phyloP scores from a whole-genome alignment of 768 basidiomycete genomes.

The Pulveroboletus sp. region DNA sequence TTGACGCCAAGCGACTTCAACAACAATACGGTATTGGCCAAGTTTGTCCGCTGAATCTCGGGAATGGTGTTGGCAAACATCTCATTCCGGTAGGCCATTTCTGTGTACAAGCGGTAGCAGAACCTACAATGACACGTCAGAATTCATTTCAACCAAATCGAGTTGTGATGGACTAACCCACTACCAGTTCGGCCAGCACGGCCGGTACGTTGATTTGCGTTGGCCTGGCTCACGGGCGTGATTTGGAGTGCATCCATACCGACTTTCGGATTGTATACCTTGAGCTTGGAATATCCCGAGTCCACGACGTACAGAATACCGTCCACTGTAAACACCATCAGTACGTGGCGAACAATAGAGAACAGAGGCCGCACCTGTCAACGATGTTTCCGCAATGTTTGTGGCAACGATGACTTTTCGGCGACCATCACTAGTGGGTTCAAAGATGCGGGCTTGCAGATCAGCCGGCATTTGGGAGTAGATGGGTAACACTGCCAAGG shows the following conservation, averaged over 20 bases:
- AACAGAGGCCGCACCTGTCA: constrained; percentile 62
- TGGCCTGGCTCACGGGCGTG: constrained; percentile 98
- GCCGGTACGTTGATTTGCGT: constrained; percentile 94
- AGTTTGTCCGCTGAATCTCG: constrained; percentile 96
- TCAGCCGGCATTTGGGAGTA: constrained; percentile 99
- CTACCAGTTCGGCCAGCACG: constrained; percentile 95
- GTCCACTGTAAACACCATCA: constrained; percentile 59
- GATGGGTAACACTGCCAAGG: constrained; percentile 91
- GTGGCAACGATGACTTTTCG: constrained; percentile 98
- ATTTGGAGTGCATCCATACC: constrained; percentile 99
- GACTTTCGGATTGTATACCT: constrained; percentile 98
- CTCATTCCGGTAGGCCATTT: constrained; percentile 95
- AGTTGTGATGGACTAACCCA: constrained; percentile 55
- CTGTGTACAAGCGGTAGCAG: constrained; percentile 96
- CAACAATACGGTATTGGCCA: constrained; percentile 93
- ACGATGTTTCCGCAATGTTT: constrained; percentile 97
- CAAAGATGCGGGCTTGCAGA: constrained; percentile 96
- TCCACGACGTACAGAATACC: constrained; percentile 98
- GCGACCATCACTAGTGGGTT: constrained; percentile 89
- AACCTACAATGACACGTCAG: constrained; percentile 47
- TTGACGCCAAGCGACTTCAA: constrained; percentile 97
- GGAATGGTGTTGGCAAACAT: constrained; percentile 95
- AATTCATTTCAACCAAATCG: background rate
- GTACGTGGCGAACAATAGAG: background rate
- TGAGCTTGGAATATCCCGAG: constrained; percentile 94